A percentile compares a stretch with the other conserved stretches of the same genome.
These are phyloP conservation scores for Sporothrix inflata DNA, from an alignment of 2,329 filamentous ascomycete species.

Conservation along the genomic window DNA sequence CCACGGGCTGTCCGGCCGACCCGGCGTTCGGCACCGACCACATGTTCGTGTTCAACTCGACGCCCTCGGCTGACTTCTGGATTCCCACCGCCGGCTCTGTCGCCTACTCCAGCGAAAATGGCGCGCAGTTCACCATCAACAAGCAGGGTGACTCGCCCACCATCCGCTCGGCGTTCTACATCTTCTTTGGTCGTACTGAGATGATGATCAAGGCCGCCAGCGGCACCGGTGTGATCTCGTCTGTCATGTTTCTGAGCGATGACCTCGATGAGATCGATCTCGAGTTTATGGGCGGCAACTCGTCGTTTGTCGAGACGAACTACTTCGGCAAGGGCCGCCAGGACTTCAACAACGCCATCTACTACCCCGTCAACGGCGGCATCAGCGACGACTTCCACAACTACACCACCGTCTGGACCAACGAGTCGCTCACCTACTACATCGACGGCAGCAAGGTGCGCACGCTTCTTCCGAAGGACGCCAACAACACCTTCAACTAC, in stretches of 20 bases:
- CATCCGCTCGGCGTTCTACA: conserved; percentile 77
- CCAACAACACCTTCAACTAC: conserved; percentile 65
- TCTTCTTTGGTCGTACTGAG: conserved; percentile 83
- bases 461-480: conserved; percentile 63
- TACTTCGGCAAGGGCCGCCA: conserved; percentile 75
- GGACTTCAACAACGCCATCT: conserved; percentile 58
- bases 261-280: conserved; percentile 88
- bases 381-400: conserved; percentile 69
- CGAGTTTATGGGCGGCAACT: conserved; percentile 75
- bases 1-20: conserved; percentile 68
- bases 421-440: conserved; percentile 66
- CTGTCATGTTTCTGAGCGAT: conserved; percentile 81
- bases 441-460: conserved; percentile 71
- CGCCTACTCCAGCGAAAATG: conserved; percentile 59
- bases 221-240: conserved; percentile 76
- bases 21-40: conserved; percentile 69
- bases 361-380: conserved; percentile 57
- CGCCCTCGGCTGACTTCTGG: conserved; percentile 62
- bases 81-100: conserved; percentile 69
- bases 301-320: conserved; percentile 68
- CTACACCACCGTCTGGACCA: conserved; percentile 76
- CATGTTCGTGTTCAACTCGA: conserved; percentile 66
- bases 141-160: conserved; percentile 77
- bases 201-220: conserved; percentile 75
- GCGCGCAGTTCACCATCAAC: conserved; percentile 72